Evolutionary conservation across 2,329 filamentous ascomycete genomes (phyloP), one percentile per base, ranked within the genome.

Genomic region (Orbilia blumenaviensis): DNA sequence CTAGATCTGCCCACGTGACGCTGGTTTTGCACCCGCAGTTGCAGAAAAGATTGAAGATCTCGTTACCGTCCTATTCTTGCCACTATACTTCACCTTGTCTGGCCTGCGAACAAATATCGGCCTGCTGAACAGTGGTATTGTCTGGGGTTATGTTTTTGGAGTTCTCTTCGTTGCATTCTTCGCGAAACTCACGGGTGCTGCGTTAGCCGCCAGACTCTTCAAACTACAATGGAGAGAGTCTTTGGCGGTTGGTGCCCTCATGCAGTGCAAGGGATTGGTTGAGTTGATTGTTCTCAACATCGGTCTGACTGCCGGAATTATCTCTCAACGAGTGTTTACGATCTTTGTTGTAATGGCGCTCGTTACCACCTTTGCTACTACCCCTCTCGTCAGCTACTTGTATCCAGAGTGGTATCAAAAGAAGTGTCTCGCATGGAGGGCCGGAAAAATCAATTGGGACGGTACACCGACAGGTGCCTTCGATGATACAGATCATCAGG

Each of bases 261-360:
- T 97, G 94, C 96, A 92, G 83, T 98, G 94, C 83, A 98, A 98
- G 83, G 94, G 94, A 80, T 86, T 97, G 9, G 93, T 97, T 0
- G 94, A 97, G 82, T 46, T 71, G 34, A 63, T 62, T 42, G 66
- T 71, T 1, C 42, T 62, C 8, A 71, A 71, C 27, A 71, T 71
- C 32, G 66, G 66, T 7, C 23, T 62, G 12, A 62, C 54, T 21
- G 66, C 66, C 1, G 66, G 66, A n/a, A 61, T 71, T 62, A 71
- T 71, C 12, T 62, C 54, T n/a, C 66, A 71, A 25, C 32, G 58
- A 9, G 54, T 63, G 18, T 71, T 71, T 23, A 61, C 66, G 8
- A 63, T 71, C 21, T 71, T 67, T 18, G 63, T 67, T 10, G 63
- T 67, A 2, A 67, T 67, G 93, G 93, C 93, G 5, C 85, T 96